Evolutionary conservation across 441 rosid species (phyloP).

Genomic region (Syzygium syzygioides): DNA sequence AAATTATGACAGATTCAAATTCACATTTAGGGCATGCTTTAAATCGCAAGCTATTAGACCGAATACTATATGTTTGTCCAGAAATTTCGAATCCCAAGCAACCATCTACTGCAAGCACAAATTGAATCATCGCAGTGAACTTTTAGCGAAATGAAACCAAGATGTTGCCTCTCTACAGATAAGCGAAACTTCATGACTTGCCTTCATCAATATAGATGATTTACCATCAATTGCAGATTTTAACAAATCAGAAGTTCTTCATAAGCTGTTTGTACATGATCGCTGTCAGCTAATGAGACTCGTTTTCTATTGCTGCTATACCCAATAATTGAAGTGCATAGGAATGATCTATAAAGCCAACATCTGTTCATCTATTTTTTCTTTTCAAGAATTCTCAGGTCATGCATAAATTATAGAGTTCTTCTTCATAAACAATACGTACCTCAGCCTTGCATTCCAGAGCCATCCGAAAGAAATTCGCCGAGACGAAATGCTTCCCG

Average conservation of each 20-base stretch:
- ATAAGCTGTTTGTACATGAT: neutral
- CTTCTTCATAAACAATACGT: neutral
- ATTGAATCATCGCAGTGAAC: neutral
- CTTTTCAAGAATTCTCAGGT: neutral
- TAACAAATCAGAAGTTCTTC: neutral
- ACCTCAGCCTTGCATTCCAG: slow-evolving; percentile 20
- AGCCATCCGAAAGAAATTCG: slow-evolving; percentile 18
- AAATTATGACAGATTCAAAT: neutral
- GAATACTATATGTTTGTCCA: neutral
- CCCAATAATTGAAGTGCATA: neutral
- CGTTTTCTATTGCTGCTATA: neutral
- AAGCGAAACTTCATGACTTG: neutral
- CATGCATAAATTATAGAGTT: neutral
- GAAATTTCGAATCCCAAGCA: neutral
- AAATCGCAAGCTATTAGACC: neutral
- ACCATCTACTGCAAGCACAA: neutral
- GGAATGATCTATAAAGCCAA: neutral
- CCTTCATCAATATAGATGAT: neutral
- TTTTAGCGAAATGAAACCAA: neutral
- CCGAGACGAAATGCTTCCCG: slow-evolving; percentile 14
- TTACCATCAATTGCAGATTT: neutral
- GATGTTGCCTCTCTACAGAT: neutral
- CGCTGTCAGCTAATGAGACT: neutral
- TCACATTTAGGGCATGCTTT: neutral
- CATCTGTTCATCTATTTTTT: too few relatives aligned